Base-by-base conservation (phyloP, 331 rosid species). In the Pyrus hybrid region DNA sequence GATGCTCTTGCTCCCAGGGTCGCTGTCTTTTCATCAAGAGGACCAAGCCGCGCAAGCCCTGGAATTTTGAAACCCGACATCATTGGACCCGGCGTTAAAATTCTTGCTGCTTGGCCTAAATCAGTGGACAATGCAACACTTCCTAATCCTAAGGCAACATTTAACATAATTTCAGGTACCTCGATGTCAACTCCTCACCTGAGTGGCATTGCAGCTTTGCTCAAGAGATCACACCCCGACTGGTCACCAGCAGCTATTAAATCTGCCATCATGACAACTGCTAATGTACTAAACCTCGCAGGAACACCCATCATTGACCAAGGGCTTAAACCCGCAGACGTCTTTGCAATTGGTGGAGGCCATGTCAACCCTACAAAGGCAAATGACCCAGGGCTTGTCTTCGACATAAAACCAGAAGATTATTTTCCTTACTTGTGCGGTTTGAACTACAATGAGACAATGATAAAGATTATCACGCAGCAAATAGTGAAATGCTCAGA, bases 351-450 rank as follows among this genome's bases (percentile, higher is more conserved):
- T 0, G 92, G 91, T 20, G 81, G 91, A 3, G 89, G 97, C 28
- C 90, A 89, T 72, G 91, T 89, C 2, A 86, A 88, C 79, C 96
- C 93, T 2, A 17, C 25, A 2, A 88, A 72, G 79, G 89, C 92
- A 65, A 77, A 79, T 6, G 82, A 92, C 67, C 93, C 91, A 0
- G 91, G 96, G 18, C 87, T 89, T 33, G 30, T 85, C 53, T 90
- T 89, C 23, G 93, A 88, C 6, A 72, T 84, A 16, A 43, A 82
- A 68, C 77, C 89, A 0, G 77, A 72, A 2, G 92, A 90, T 72
- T 92, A 90, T 53, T 63, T 88, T 70, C 89, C 93, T 33, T 88
- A 85, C 79, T 72, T 89, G 13, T 88, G 96, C 41, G 90, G 91
- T 12, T 83, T 92, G 82, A 75, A 78, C 16, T 85, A 89, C 79